Base-by-base conservation (phyloP, 2,329 filamentous ascomycete species). In the Alternaria sp. region DNA sequence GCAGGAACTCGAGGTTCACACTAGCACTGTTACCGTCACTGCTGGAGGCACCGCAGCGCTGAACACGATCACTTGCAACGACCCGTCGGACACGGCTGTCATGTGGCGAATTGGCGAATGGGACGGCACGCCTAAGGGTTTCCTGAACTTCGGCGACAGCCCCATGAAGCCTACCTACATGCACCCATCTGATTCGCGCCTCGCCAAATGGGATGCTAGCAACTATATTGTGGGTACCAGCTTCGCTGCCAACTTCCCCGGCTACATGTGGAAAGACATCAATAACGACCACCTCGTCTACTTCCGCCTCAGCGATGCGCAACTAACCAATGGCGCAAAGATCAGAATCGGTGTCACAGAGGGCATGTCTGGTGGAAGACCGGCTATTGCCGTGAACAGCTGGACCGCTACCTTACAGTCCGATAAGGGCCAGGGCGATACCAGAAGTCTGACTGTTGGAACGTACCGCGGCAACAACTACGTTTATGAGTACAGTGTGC, bases 61-160 rank as follows among this genome's bases (percentile, higher is more conserved):
- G 57, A 82, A 84, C 69, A 87, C 88, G 43, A 82, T 84, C 12
- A 84, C 83, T 47, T 80, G 71, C 21, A 82, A 82, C 8, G 77
- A 81, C 12, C 82, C 84, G 6, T 82, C 82, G 43, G 85, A 80
- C 1, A 86, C 84, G 0, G n/a, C 69, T 4, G 69, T 65, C 15
- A 80, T 90, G 47, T 90, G 86, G 81, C 86, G 86, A 70, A 89
- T 91, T 47, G 89, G 89, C 17, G 83, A 87, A 30, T 89, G 86
- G 79, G 88, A 91, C 68, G 88, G 88, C 46, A 84, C 87, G 74
- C 68, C 70, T 7, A 71, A 68, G 9, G 88, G 87, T 21, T 89
- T 91, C 81, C 85, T 84, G 69, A 90, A 91, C 58, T 72, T 80
- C 13, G 77, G 70, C 47, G 77, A 79, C 49, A 77, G 74, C 8